Base-by-base conservation (phyloP, 768 basidiomycete species). In the Coprinellus aureogranulatus region DNA sequence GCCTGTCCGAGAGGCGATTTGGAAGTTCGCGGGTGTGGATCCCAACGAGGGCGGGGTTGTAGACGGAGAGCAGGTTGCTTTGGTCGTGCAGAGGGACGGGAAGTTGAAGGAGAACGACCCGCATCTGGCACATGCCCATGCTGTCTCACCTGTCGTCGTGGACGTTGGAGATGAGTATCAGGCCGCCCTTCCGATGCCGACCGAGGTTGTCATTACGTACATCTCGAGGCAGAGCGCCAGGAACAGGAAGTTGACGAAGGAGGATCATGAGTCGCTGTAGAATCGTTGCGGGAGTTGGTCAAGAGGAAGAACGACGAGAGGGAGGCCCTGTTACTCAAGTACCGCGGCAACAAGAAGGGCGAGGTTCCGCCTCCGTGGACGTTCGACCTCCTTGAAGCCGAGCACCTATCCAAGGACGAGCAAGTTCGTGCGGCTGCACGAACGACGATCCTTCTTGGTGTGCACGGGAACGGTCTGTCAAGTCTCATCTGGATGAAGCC, bases 401-500 rank as follows among this genome's bases (percentile, higher is more conserved):
- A 92, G 69, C 75, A 76, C 40, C 63, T 93, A 68, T 76, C 81
- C 4, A 85, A 87, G 68, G 91, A 94, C 61, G 84, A 90, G 57
- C 93, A 95, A 68, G 73, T 95, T 30, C 69, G 71, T 28, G 68
- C 87, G 14, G 81, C 79, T 2, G 83, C 87, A 2, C 74, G 83
- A 49, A 89, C 92, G 1, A 92, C 89, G 88, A 78, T 89, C 57
- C 68, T 90, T 64, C 72, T 90, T 9, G 88, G 88, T 28, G 82
- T 89, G 0, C 89, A 90, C 59, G 90, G 90, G 4, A 92, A 92
- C 62, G 90, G 91, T 6, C 78, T 94, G 0, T 89, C 90, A 9
- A 90, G 92, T 64, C 78, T 94, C n/a, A 80, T 94, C 42, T 85
- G 88, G 75, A 92, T 94, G 90, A 84, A 88, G 22, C 81, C 81